Base-by-base conservation (phyloP, 192 early-diverging fungal genomes). In the Podila clonocystis region DNA sequence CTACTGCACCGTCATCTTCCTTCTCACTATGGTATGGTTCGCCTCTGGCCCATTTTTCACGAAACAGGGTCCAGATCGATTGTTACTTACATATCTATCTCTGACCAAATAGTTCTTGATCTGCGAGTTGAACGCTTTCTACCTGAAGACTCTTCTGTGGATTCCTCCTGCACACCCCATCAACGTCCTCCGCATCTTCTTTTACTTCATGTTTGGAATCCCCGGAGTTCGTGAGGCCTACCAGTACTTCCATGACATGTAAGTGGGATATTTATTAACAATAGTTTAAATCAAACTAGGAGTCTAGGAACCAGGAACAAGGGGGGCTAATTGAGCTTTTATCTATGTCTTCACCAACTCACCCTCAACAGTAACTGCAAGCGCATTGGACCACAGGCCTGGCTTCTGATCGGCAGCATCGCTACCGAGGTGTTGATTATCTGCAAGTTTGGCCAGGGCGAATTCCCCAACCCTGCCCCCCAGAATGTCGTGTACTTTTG, bases 101-200 rank as follows among this genome's bases (percentile, higher is more conserved):
- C 61, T 58, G 28, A 19, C 60, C 11, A 67, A 67, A 4, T 69
- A 93, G 93, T 91, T 91, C 62, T 76, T 94, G 57, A 88, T 89
- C 72, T 91, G 89, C 65, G 97, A 99, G 75, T 83, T 99, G 38
- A 97, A 99, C 69, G 94, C 93, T 36, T 99, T 99, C 74, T 99
- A 97, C 65, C 85, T 99, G 45, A 99, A 99, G 85, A 93, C 91
- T 62, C 89, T 99, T 28, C 84, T 97, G 36, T 99, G 96, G 96
- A 76, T 97, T 30, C 95, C 97, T 26, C 92, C 95, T 19, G 91
- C 94, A 68, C 94, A 97, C 85, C 86, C 86, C 49, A 74, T 97
- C 63, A 96, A 97, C 62, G 88, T 92, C 11, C 86, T 85, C 36
- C 90, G 97, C 17, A 84, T 97, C 61, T 85, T 92, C 28, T 85